These are phyloP conservation scores for Marchantia paleacea DNA, from an alignment of 225 moss, liverwort and hornwort genomes.

Conservation along the genomic window DNA sequence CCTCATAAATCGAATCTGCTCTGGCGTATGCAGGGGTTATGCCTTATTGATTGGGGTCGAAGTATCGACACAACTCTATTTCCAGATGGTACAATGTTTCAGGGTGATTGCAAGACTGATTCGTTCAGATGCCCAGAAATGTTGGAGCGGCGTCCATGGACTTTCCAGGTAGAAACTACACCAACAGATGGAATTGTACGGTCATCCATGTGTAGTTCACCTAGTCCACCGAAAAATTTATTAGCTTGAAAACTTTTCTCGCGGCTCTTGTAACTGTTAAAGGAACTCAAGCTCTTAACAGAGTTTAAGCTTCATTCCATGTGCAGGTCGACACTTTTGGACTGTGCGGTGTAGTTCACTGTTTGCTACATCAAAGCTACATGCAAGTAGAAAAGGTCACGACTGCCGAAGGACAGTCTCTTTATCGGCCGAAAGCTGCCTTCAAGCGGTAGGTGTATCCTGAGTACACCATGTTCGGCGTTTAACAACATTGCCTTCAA, in stretches of 20 bases:
- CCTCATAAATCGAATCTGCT: neutral
- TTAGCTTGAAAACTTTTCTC: too few relatives aligned
- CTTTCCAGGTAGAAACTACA: slow-evolving; percentile 60
- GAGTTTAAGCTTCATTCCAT: neutral
- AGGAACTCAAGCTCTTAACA: too few relatives aligned
- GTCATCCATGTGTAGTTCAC: neutral
- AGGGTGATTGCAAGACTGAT: slow-evolving; percentile 90
- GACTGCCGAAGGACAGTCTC: slow-evolving; percentile 34
- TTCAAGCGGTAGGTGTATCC: slow-evolving; percentile 61
- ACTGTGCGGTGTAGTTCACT: slow-evolving; percentile 84
- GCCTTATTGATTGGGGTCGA: slow-evolving; percentile 96
- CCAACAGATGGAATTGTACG: neutral
- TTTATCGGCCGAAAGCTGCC: slow-evolving; percentile 64
- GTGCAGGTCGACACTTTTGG: slow-evolving; percentile 85
- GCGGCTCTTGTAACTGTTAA: too few relatives aligned
- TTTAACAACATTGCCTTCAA: too few relatives aligned
- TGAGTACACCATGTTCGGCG: neutral
- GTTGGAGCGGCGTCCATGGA: slow-evolving; percentile 90
- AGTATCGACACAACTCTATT: slow-evolving; percentile 84
- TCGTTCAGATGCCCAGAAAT: slow-evolving; percentile 93
- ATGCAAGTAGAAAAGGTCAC: slow-evolving; percentile 76
- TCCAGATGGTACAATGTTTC: slow-evolving; percentile 63
- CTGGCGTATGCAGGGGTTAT: slow-evolving; percentile 61
- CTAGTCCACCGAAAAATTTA: too few relatives aligned
- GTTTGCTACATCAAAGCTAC: slow-evolving; percentile 81